Evolutionary conservation across 306 rosid species (phyloP).

Genomic region (Mimosa bimucronata): DNA sequence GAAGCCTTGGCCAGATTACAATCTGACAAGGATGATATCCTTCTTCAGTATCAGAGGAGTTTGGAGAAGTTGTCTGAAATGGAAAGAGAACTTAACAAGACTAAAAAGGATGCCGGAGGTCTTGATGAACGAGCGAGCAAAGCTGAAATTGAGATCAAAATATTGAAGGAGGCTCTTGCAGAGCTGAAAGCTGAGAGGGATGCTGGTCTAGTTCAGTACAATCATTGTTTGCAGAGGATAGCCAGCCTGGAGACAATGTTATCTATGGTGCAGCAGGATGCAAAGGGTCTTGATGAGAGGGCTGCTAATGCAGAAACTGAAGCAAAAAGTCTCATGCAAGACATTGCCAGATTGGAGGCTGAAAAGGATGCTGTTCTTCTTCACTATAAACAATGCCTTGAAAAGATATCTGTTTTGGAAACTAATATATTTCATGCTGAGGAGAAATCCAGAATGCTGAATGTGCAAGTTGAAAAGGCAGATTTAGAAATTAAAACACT

Average conservation of each 20-base stretch:
- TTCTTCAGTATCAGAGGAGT: conserved; percentile 70
- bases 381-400: conserved; percentile 62
- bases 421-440: conserved; percentile 67
- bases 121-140: conserved; percentile 86
- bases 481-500: conserved; percentile 66
- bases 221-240: conserved; percentile 71
- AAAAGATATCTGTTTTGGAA: conserved; percentile 78
- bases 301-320: conserved; percentile 73
- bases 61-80: conserved; percentile 68
- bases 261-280: conserved; percentile 54
- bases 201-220: conserved; percentile 69
- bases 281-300: conserved; percentile 57
- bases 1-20: conserved; percentile 63
- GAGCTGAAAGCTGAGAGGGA: conserved; percentile 71
- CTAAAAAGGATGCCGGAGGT: conserved; percentile 61
- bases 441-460: conserved; percentile 67
- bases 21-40: conserved; percentile 75
- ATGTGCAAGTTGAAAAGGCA: conserved; percentile 59
- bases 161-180: conserved; percentile 73
- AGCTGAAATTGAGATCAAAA: conserved; percentile 81
- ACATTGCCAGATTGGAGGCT: conserved; percentile 61
- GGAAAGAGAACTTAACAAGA: conserved; percentile 66
- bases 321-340: conserved; percentile 59
- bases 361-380: conserved; percentile 74
- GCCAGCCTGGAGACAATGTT: conserved; percentile 61